Evolutionary conservation across 139 green algal genomes (phyloP).

Genomic region (Micractinium sp.): DNA sequence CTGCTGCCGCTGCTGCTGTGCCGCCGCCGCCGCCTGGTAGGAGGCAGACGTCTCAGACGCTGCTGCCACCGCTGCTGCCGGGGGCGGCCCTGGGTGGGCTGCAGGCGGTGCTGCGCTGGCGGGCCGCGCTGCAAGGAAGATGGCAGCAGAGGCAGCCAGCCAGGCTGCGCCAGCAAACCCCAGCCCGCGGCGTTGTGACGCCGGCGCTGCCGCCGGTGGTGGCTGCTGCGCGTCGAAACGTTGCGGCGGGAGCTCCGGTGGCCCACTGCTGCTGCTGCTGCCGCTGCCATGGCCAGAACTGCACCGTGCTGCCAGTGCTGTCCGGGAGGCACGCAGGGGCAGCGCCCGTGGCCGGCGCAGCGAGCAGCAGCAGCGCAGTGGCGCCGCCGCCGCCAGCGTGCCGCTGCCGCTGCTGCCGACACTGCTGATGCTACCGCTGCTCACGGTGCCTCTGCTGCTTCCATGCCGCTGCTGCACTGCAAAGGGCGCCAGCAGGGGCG

Average conservation of each 20-base stretch:
- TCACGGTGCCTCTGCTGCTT: not conserved
- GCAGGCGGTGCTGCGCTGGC: not conserved
- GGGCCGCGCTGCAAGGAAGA: not conserved
- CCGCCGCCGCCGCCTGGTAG: not conserved
- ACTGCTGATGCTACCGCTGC: not conserved
- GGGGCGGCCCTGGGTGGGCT: not conserved
- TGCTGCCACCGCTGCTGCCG: constrained; percentile 1
- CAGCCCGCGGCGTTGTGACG: not conserved
- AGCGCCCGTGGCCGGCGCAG: not conserved
- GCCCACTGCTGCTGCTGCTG: not conserved
- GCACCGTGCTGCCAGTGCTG: not conserved
- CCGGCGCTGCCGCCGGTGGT: not conserved
- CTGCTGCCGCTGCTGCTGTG: constrained; percentile 26
- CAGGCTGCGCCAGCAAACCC: not conserved
- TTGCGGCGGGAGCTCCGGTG: not conserved
- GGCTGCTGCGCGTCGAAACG: not conserved
- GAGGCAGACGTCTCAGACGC: not conserved
- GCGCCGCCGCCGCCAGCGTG: not conserved
- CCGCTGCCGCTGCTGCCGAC: not conserved
- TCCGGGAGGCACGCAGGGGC: not conserved
- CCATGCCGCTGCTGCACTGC: not conserved
- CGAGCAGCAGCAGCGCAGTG: not conserved
- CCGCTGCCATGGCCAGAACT: not conserved
- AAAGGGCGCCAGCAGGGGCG: not conserved
- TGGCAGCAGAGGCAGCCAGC: not conserved